Conservation (phyloP, 148 eudicot genomes). For the Pouteria glomerata region DNA sequence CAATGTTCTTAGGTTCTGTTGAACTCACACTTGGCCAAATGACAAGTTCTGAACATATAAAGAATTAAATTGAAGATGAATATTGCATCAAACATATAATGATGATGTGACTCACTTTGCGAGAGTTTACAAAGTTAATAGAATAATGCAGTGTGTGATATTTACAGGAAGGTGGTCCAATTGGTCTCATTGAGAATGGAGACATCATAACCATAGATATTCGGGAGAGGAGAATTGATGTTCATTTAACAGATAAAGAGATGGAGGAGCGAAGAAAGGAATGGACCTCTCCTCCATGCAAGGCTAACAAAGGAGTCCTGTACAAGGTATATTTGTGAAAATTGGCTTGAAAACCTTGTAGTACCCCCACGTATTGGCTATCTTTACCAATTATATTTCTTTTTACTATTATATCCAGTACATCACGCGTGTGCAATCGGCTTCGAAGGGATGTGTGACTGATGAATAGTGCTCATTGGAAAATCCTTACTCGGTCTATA, state of each 20-base stretch:
- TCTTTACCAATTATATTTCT: background rate
- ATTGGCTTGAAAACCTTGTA: background rate
- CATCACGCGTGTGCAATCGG: conserved; percentile 77
- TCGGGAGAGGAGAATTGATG: conserved; percentile 64
- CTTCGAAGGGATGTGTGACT: conserved; percentile 81
- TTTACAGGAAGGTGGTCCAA: conserved; percentile 91
- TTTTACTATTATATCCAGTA: conserved; percentile 36
- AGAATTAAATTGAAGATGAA: background rate
- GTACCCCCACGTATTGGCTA: background rate
- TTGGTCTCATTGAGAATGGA: conserved; percentile 77
- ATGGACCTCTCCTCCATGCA: conserved; percentile 68
- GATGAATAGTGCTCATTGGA: conserved; percentile 50
- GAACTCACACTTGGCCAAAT: too few relatives aligned
- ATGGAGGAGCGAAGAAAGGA: conserved; percentile 62
- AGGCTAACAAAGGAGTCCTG: conserved; percentile 73
- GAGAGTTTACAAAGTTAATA: background rate
- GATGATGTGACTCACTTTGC: too few relatives aligned
- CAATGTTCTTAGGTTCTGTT: too few relatives aligned
- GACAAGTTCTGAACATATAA: too few relatives aligned
- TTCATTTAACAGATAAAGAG: conserved; percentile 55
- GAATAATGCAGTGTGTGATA: background rate
- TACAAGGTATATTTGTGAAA: conserved; percentile 65
- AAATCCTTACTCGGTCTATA: too few relatives aligned
- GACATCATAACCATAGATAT: conserved; percentile 79
- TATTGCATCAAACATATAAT: background rate